Evolutionary conservation across 2,329 filamentous ascomycete genomes (phyloP).

Genomic region (Xylaria sp.): DNA sequence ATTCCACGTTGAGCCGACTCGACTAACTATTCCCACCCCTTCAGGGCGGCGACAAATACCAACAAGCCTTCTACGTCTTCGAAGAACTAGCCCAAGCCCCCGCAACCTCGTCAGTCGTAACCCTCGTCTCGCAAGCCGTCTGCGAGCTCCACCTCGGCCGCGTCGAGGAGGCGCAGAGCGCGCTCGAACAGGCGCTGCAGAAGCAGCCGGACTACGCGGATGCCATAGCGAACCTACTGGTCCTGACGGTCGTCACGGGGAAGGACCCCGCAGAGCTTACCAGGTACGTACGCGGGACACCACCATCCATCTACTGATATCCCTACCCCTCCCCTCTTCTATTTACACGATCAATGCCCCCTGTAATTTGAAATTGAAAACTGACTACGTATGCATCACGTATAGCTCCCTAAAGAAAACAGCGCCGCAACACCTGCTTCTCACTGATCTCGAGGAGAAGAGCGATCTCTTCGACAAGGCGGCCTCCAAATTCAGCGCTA

Average conservation of each 20-base stretch:
- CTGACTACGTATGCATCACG: conserved; percentile 10
- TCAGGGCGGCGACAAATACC: conserved; percentile 93
- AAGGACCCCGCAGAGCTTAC: conserved; percentile 73
- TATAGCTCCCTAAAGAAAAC: conserved; percentile 65
- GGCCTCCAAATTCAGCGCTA: conserved; percentile 85
- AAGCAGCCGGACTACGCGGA: conserved; percentile 78
- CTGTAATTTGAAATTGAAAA: background rate
- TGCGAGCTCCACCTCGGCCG: conserved; percentile 91
- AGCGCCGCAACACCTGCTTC: conserved; percentile 74
- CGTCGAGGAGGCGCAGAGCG: conserved; percentile 87
- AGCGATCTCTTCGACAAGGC: conserved; percentile 87
- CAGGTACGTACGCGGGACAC: conserved; percentile 70
- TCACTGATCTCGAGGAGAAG: conserved; percentile 85
- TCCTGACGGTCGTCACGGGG: conserved; percentile 80
- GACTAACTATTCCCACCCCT: conserved; percentile 23
- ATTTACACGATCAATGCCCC: conserved; percentile 2
- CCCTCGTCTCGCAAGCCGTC: conserved; percentile 87
- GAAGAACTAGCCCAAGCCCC: conserved; percentile 93
- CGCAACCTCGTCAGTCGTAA: conserved; percentile 78
- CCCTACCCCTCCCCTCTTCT: background rate
- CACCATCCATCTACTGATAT: conserved; percentile 38
- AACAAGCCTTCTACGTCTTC: conserved; percentile 96
- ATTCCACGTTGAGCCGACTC: background rate
- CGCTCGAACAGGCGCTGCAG: conserved; percentile 81
- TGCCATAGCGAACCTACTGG: conserved; percentile 84